Percentiles rank a stretch among this genome's conserved stretches.
These are phyloP conservation scores for Cinnamomum micranthum DNA, from an alignment of 164 flowering plant genomes.

Conservation along the genomic window DNA sequence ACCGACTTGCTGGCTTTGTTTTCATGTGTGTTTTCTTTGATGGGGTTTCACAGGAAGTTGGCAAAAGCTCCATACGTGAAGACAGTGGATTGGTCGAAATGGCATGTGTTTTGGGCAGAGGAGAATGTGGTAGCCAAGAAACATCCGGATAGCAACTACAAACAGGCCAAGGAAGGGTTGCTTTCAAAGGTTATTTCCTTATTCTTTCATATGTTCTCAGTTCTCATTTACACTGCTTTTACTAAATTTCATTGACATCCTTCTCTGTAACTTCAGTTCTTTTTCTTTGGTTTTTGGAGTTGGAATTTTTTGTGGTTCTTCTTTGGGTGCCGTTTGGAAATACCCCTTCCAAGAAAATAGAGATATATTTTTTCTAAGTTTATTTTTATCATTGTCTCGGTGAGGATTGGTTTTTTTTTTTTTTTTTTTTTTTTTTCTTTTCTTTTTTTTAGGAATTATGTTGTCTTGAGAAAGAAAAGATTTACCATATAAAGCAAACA, in stretches of 20 bases:
- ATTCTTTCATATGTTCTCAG: not conserved
- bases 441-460: too few relatives aligned
- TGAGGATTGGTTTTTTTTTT: too few relatives aligned
- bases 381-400: too few relatives aligned
- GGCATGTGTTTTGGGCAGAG: constrained; percentile 46
- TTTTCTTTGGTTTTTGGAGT: not conserved
- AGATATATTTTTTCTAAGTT: too few relatives aligned
- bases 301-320: not conserved
- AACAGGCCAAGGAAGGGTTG: constrained; percentile 31
- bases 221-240: not conserved
- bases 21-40: not conserved
- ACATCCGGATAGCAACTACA: constrained; percentile 32
- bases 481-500: too few relatives aligned
- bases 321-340: not conserved
- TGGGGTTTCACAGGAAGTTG: constrained; percentile 26
- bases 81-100: constrained; percentile 36
- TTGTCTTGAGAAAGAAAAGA: too few relatives aligned
- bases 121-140: constrained; percentile 36
- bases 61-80: constrained; percentile 22
- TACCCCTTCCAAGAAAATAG: too few relatives aligned
- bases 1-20: not conserved
- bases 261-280: not conserved
- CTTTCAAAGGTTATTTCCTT: constrained; percentile 28
- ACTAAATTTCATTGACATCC: not conserved
- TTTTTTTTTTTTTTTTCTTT: too few relatives aligned